Conservation (phyloP, 2,329 filamentous ascomycete genomes). For the Colletotrichum incanum region DNA sequence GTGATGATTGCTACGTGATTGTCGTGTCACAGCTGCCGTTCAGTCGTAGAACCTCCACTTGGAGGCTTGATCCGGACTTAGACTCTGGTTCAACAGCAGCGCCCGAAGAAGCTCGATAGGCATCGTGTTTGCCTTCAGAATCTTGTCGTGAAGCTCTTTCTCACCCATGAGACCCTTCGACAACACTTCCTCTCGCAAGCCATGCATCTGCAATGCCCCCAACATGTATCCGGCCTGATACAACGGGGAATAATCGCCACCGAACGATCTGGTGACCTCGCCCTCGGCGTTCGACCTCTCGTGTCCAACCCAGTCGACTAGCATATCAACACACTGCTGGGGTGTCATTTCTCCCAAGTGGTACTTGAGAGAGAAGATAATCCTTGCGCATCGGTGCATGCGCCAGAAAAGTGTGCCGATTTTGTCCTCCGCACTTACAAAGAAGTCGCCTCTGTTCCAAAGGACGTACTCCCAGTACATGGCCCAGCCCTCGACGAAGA, state of each 20-base stretch:
- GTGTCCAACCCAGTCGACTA: slow-evolving; percentile 71
- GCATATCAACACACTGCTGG: slow-evolving; percentile 69
- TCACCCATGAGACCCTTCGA: slow-evolving; percentile 57
- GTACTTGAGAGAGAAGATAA: slow-evolving; percentile 71
- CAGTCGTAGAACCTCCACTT: slow-evolving; percentile 66
- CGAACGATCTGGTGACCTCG: slow-evolving; percentile 71
- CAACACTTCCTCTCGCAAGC: slow-evolving; percentile 65
- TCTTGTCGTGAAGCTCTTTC: slow-evolving; percentile 69
- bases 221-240: slow-evolving; percentile 75
- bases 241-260: slow-evolving; percentile 69
- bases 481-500: slow-evolving; percentile 74
- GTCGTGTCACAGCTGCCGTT: background rate
- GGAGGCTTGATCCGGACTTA: slow-evolving; percentile 61
- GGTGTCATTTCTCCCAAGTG: slow-evolving; percentile 70
- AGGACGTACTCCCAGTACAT: slow-evolving; percentile 75
- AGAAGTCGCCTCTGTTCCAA: slow-evolving; percentile 69
- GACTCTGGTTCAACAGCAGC: slow-evolving; percentile 58
- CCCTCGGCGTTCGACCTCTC: slow-evolving; percentile 73
- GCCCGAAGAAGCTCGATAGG: slow-evolving; percentile 69
- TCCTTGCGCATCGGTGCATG: slow-evolving; percentile 74
- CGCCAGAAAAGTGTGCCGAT: slow-evolving; percentile 75
- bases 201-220: slow-evolving; percentile 70
- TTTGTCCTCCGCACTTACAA: slow-evolving; percentile 64
- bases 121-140: slow-evolving; percentile 68
- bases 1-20: slow-evolving; percentile 38